A percentile compares a stretch with the other conserved stretches of the same genome.
These are phyloP conservation scores for Trichoderma orchidacearum DNA, from an alignment of 495 filamentous ascomycete genomes.

Conservation along the genomic window DNA sequence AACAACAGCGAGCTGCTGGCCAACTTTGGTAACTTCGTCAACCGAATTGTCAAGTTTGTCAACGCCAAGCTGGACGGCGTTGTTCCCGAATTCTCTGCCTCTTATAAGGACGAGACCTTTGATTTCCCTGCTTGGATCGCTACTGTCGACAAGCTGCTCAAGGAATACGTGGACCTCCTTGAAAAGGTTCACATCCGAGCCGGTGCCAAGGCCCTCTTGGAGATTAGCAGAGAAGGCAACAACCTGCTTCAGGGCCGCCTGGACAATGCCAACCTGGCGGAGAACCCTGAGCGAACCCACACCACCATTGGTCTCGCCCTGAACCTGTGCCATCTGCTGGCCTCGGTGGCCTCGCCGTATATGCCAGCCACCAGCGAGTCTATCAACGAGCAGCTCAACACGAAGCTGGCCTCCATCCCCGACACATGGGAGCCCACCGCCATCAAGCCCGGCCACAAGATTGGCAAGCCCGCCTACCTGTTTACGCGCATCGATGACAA, in stretches of 20 bases:
- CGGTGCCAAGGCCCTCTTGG: conserved; percentile 56
- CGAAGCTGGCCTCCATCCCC: conserved; percentile 51
- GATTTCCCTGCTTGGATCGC: conserved; percentile 25
- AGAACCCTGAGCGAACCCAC: conserved; percentile 57
- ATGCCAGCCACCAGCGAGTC: conserved; percentile 66
- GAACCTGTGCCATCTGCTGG: conserved; percentile 70
- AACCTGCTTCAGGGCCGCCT: conserved; percentile 70
- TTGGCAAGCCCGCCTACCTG: conserved; percentile 69
- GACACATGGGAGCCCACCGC: conserved; percentile 49
- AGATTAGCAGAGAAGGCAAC: conserved; percentile 62
- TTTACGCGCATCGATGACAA: conserved; percentile 75
- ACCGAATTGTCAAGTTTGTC: conserved; percentile 84
- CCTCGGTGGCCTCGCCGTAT: conserved; percentile 64
- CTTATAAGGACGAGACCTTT: conserved; percentile 38
- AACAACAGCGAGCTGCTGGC: conserved; percentile 89
- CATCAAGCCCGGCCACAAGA: conserved; percentile 60
- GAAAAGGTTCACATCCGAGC: conserved; percentile 64
- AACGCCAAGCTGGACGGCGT: conserved; percentile 57
- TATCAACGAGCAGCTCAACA: conserved; percentile 63
- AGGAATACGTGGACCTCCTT: conserved; percentile 57
- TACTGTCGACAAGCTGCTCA: conserved; percentile 47
- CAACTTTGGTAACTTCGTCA: conserved; percentile 89
- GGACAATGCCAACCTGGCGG: conserved; percentile 65
- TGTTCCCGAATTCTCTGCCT: conserved; percentile 50
- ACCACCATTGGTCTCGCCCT: conserved; percentile 71